Conservation (phyloP, 345 rosid genomes). For the Microthlaspi erraticum region DNA sequence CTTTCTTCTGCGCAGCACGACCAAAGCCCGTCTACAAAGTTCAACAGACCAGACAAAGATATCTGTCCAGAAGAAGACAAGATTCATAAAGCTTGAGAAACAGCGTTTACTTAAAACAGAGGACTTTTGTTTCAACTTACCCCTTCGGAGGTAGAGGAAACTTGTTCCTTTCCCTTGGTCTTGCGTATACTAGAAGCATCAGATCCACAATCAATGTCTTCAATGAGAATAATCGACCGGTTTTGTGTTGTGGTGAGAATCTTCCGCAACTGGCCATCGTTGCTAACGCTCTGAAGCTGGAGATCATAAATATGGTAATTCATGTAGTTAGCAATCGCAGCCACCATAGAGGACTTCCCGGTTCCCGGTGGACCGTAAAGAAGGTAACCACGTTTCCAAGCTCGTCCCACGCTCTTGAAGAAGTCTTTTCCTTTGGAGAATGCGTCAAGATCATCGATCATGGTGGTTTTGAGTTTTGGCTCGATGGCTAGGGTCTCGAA, state of each 20-base stretch:
- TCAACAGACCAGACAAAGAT: constrained; percentile 33
- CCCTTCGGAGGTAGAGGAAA: not conserved
- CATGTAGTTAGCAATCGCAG: constrained; percentile 46
- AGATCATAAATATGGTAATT: constrained; percentile 44
- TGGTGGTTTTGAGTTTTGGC: constrained; percentile 21
- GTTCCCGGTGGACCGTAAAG: constrained; percentile 45
- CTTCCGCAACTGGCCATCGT: constrained; percentile 35
- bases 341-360: constrained; percentile 41
- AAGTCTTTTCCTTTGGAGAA: constrained; percentile 41
- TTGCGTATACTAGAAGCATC: constrained; percentile 33
- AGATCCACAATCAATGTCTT: constrained; percentile 44
- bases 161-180: constrained; percentile 5
- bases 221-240: constrained; percentile 41
- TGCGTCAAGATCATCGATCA: constrained; percentile 41
- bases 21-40: constrained; percentile 44
- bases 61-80: not conserved
- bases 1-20: constrained; percentile 41
- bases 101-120: not conserved
- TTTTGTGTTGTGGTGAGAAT: constrained; percentile 41
- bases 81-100: not conserved
- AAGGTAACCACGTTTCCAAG: constrained; percentile 45
- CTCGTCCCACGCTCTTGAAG: constrained; percentile 39
- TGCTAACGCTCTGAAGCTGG: constrained; percentile 38
- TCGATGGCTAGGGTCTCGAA: constrained; percentile 43
- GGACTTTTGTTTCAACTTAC: not conserved